Percentiles rank a stretch among this genome's conserved stretches.
phyloP scores from a whole-genome alignment of 805 yeast species.

The Sugiyamaella americana region DNA sequence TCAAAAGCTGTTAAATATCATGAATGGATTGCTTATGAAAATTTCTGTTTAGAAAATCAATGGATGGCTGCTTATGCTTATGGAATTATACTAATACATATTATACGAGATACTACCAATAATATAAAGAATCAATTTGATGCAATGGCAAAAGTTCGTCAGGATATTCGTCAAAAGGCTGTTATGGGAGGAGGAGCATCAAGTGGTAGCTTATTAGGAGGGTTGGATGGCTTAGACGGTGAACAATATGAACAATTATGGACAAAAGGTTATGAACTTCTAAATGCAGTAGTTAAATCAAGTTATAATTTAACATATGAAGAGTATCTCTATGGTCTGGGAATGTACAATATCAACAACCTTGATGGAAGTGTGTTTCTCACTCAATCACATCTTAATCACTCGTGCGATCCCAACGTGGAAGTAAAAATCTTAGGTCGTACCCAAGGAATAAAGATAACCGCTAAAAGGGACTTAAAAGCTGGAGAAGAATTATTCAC shows the following conservation, averaged over 20 bases:
- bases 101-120: conserved; percentile 37
- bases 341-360: conserved; percentile 70
- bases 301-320: conserved; percentile 38
- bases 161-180: conserved; percentile 55
- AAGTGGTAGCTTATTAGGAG: too few relatives aligned
- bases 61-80: conserved; percentile 67
- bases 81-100: conserved; percentile 48
- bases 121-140: conserved; percentile 39
- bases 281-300: conserved; percentile 41
- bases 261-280: conserved; percentile 49
- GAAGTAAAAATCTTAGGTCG: conserved; percentile 39
- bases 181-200: conserved; percentile 35
- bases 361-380: conserved; percentile 53
- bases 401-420: conserved; percentile 68
- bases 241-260: conserved; percentile 56
- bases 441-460: conserved; percentile 52
- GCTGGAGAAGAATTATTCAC: conserved; percentile 64
- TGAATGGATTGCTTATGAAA: conserved; percentile 50
- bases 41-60: conserved; percentile 55
- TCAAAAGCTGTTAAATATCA: conserved; percentile 30
- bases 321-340: conserved; percentile 56
- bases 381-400: conserved; percentile 66
- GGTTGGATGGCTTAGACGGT: conserved; percentile 45
- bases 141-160: conserved; percentile 65
- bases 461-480: conserved; percentile 51